phyloP scores from a whole-genome alignment of 805 yeast genomes.

The Starmera quercuum region DNA sequence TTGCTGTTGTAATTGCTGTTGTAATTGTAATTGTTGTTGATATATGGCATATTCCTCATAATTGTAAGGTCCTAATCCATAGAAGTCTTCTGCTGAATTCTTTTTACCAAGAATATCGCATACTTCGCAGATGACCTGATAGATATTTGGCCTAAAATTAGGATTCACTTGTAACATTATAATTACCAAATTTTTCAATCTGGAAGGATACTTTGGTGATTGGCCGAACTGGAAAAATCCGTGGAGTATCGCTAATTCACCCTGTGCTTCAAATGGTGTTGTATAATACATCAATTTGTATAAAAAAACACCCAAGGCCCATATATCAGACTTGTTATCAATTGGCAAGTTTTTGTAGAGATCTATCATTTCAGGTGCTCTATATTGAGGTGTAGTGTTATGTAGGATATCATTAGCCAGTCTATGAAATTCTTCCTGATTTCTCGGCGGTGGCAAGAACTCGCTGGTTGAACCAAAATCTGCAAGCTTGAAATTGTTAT shows the following conservation, averaged over 20 bases:
- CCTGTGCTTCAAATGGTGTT: constrained; percentile 85
- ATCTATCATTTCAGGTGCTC: constrained; percentile 96
- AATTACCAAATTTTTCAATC: constrained; percentile 65
- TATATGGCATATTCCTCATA: constrained; percentile 48
- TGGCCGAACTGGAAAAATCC: constrained; percentile 75
- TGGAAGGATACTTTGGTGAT: constrained; percentile 60
- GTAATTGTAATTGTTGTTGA: constrained; percentile 30
- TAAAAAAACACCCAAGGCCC: constrained; percentile 93
- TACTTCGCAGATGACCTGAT: constrained; percentile 63
- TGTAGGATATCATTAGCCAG: constrained; percentile 77
- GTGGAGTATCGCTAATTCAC: constrained; percentile 80
- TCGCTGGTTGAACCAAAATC: constrained; percentile 90
- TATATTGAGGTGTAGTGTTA: constrained; percentile 93
- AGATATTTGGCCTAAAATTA: constrained; percentile 73
- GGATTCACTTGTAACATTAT: constrained; percentile 84
- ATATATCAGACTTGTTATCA: constrained; percentile 87
- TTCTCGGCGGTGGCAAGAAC: constrained; percentile 65
- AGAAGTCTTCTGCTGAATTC: constrained; percentile 38
- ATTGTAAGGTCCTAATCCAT: constrained; percentile 44
- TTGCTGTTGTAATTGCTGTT: constrained; percentile 32
- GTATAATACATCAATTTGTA: constrained; percentile 88
- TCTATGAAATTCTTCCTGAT: constrained; percentile 63
- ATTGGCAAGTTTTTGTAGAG: constrained; percentile 75
- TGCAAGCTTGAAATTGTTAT: constrained; percentile 70
- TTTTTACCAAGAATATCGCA: constrained; percentile 52